These are phyloP conservation scores for Solanum habrochaites DNA, from an alignment of 257 asterid genomes.

Conservation along the genomic window DNA sequence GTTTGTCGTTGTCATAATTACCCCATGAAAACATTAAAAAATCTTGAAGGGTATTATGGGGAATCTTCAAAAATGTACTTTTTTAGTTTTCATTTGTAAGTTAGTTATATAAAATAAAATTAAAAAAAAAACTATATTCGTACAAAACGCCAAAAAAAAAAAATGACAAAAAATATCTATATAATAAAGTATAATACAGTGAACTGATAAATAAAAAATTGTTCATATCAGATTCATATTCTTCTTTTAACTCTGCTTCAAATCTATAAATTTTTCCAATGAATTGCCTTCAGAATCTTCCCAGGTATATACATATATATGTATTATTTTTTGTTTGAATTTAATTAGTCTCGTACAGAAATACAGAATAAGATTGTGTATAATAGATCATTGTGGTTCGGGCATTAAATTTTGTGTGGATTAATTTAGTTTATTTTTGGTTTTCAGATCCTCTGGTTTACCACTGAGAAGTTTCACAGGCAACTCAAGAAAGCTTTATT, in stretches of 20 bases:
- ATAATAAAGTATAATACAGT: neutral
- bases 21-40: neutral
- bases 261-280: neutral
- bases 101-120: too few relatives aligned
- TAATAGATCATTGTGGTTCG: neutral
- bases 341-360: neutral
- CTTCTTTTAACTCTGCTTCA: neutral
- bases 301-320: neutral
- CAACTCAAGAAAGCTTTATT: constrained; percentile 19
- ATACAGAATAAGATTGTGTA: neutral
- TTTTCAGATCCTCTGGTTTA: constrained; percentile 50
- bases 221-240: neutral
- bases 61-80: neutral
- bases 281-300: neutral
- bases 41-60: neutral
- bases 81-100: neutral
- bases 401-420: neutral
- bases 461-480: constrained; percentile 37
- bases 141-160: neutral
- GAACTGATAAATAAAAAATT: neutral
- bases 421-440: neutral
- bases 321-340: neutral
- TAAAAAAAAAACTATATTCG: neutral
- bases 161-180: neutral
- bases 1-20: neutral